Evolutionary conservation across 306 rosid genomes (phyloP).

Genomic region (Lathyrus oleraceus): DNA sequence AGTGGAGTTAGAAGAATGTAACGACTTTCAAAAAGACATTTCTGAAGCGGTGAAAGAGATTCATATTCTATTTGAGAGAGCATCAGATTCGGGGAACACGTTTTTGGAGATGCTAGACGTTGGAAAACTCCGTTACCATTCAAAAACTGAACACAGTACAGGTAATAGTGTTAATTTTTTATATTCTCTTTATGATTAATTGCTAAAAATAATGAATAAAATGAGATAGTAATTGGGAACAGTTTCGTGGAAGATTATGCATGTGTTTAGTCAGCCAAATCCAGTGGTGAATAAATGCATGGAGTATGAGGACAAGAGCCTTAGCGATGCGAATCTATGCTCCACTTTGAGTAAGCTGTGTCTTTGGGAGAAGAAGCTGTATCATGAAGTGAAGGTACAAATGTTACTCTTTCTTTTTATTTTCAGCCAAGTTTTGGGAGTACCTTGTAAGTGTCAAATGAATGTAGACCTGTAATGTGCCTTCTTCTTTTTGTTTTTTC

Average conservation of each 20-base stretch:
- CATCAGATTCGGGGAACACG: constrained; percentile 64
- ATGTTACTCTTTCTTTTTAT: neutral
- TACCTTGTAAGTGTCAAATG: too few species aligned
- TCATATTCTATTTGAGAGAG: constrained; percentile 56
- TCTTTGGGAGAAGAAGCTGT: constrained; percentile 86
- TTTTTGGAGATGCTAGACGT: constrained; percentile 56
- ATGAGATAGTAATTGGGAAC: constrained; percentile 16
- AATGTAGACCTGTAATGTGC: too few species aligned
- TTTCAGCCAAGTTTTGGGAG: neutral
- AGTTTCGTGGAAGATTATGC: constrained; percentile 59
- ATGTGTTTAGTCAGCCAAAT: constrained; percentile 37
- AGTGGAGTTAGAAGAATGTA: constrained; percentile 30
- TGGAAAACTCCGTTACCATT: constrained; percentile 52
- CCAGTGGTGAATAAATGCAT: constrained; percentile 14
- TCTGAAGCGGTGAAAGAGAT: constrained; percentile 59
- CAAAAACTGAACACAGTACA: constrained; percentile 42
- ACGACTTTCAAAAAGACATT: constrained; percentile 19
- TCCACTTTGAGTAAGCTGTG: constrained; percentile 60
- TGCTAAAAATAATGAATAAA: constrained; percentile 12
- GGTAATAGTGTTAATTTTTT: constrained; percentile 40
- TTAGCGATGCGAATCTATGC: constrained; percentile 43
- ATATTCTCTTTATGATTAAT: neutral
- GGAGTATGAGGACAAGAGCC: constrained; percentile 44
- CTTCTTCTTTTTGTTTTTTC: neutral
- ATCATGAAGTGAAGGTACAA: constrained; percentile 77